These are phyloP conservation scores for Thelephora ganbajun DNA, from an alignment of 768 basidiomycete genomes.

Conservation along the genomic window DNA sequence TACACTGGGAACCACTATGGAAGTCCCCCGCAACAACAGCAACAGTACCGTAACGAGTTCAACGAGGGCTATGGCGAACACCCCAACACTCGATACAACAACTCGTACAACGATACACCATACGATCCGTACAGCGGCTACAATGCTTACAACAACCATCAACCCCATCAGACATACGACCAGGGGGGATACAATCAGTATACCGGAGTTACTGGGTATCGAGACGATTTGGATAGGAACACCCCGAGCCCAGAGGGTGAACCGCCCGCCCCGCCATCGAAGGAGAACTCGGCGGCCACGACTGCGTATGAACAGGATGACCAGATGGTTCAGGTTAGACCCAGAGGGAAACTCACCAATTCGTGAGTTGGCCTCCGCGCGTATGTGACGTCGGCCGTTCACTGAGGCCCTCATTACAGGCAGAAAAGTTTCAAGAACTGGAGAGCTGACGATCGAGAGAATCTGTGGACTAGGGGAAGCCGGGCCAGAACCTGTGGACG, in stretches of 20 bases:
- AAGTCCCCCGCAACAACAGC: too few relatives aligned
- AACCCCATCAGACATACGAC: conserved; percentile 40
- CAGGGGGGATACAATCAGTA: conserved; percentile 22
- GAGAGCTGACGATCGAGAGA: conserved; percentile 43
- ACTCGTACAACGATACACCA: too few relatives aligned
- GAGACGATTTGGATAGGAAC: conserved; percentile 11
- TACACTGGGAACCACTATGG: too few relatives aligned
- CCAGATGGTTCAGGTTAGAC: too few relatives aligned
- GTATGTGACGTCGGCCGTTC: background rate
- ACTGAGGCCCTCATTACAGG: background rate
- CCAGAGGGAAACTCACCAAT: too few relatives aligned
- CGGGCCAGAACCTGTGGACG: conserved; percentile 46
- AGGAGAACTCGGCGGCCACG: background rate
- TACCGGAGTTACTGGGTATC: conserved; percentile 10
- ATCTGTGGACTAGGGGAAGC: conserved; percentile 59
- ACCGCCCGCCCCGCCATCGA: background rate
- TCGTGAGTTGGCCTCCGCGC: background rate
- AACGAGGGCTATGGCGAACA: too few relatives aligned
- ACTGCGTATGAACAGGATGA: too few relatives aligned
- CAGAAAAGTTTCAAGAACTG: conserved; percentile 5
- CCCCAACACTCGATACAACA: too few relatives aligned
- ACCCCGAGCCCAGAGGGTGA: background rate
- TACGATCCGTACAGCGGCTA: conserved; percentile 17
- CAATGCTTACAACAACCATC: conserved; percentile 31
- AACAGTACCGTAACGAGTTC: too few relatives aligned